These are phyloP conservation scores for Hypholoma sublateritium DNA, from an alignment of 768 basidiomycete species.

Conservation along the genomic window DNA sequence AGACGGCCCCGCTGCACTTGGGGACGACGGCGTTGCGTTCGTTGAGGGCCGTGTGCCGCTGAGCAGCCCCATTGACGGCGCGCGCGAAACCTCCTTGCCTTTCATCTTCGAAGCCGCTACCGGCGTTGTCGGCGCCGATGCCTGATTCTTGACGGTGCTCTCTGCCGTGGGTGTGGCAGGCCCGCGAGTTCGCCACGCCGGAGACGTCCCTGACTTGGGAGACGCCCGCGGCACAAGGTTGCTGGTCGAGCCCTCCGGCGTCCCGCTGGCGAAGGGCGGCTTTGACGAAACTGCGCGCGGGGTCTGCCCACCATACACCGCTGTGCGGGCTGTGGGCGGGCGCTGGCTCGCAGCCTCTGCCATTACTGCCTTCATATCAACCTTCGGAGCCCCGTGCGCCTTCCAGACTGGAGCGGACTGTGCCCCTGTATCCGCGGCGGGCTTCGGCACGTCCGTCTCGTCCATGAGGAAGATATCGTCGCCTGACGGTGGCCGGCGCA, in stretches of 20 bases:
- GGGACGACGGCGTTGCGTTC: conserved; percentile 14
- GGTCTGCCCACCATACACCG: neutral
- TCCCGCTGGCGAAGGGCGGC: neutral
- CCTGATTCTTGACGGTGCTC: neutral
- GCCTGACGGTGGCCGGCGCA: conserved; percentile 37
- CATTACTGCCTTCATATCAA: conserved; percentile 86
- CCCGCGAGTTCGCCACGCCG: neutral
- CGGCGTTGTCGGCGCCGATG: neutral
- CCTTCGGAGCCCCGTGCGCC: conserved; percentile 47
- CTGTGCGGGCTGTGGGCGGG: conserved; percentile 5
- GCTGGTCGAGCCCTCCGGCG: neutral
- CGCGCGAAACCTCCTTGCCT: neutral
- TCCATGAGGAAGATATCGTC: conserved; percentile 89
- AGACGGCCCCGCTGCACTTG: conserved; percentile 26
- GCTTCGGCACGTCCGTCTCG: conserved; percentile 47
- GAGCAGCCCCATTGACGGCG: conserved; percentile 1
- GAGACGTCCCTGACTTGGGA: neutral
- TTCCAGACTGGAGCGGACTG: conserved; percentile 45
- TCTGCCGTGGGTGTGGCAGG: neutral
- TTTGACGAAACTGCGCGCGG: neutral
- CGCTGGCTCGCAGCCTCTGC: conserved; percentile 58
- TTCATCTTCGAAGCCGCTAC: neutral
- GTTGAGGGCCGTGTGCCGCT: conserved; percentile 12
- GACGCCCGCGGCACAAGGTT: neutral
- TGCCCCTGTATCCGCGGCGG: neutral